Evolutionary conservation across 257 asterid species (phyloP).

Genomic region (Salvia splendens): DNA sequence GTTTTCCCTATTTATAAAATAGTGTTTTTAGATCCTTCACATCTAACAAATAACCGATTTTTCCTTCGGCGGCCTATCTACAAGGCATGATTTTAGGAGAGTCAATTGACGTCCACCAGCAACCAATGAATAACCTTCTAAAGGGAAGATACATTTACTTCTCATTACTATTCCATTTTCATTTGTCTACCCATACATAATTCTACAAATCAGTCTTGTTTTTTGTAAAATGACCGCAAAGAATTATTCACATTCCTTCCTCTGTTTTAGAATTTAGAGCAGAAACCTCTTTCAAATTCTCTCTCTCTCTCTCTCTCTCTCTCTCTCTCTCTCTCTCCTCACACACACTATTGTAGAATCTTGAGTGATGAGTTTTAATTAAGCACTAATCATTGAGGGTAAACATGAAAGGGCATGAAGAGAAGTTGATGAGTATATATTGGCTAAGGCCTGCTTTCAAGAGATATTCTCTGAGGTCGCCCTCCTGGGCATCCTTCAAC

Average conservation of each 20-base stretch:
- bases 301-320: neutral
- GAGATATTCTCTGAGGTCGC: slow-evolving; percentile 29
- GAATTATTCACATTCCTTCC: slow-evolving; percentile 25
- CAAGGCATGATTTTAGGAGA: slow-evolving; percentile 26
- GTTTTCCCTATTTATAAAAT: slow-evolving; percentile 5
- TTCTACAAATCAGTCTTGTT: slow-evolving; percentile 1
- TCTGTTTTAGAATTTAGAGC: slow-evolving; percentile 10
- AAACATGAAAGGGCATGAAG: slow-evolving; percentile 44
- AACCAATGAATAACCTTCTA: slow-evolving; percentile 15
- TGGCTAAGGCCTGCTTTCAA: slow-evolving; percentile 60
- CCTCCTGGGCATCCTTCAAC: slow-evolving; percentile 37
- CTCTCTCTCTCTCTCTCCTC: neutral
- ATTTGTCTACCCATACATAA: slow-evolving; percentile 6
- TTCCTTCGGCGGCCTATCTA: neutral
- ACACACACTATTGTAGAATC: neutral
- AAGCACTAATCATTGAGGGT: slow-evolving; percentile 5
- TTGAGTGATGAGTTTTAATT: neutral
- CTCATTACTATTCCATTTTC: neutral
- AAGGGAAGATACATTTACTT: neutral
- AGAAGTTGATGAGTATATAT: slow-evolving; percentile 48
- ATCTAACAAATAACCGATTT: neutral
- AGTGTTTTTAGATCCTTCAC: neutral
- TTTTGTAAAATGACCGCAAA: slow-evolving; percentile 16
- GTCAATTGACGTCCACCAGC: slow-evolving; percentile 13
- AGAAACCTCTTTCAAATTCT: slow-evolving; percentile 12